phyloP scores from a whole-genome alignment of 129 eudicot species.

The sunflower (Helianthus annuus) region HanXRQr2.0-SUNRISE NC_035439.2:27136641-27137140 shows the following conservation, averaged over 20 bases:
- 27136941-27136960: slow-evolving; percentile 19
- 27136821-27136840: slow-evolving; percentile 63
- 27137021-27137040: background rate
- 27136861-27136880: slow-evolving; percentile 45
- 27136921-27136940: slow-evolving; percentile 27
- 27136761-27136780: slow-evolving; percentile 18
- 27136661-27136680: background rate
- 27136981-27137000: slow-evolving; percentile 52
- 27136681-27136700: background rate
- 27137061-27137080: no score
- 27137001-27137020: slow-evolving; percentile 11
- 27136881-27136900: slow-evolving; percentile 4
- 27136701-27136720: slow-evolving; percentile 9
- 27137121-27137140: no score
- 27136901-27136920: slow-evolving; percentile 30
- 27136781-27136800: slow-evolving; percentile 24
- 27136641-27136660: background rate
- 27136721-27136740: slow-evolving; percentile 50
- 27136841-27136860: slow-evolving; percentile 62
- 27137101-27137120: no score
- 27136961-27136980: slow-evolving; percentile 11
- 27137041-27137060: background rate
- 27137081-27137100: no score
- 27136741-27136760: slow-evolving; percentile 3
- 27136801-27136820: slow-evolving; percentile 30